Conservation (phyloP, 257 asterid genomes). For the Solanum microdontum region DNA sequence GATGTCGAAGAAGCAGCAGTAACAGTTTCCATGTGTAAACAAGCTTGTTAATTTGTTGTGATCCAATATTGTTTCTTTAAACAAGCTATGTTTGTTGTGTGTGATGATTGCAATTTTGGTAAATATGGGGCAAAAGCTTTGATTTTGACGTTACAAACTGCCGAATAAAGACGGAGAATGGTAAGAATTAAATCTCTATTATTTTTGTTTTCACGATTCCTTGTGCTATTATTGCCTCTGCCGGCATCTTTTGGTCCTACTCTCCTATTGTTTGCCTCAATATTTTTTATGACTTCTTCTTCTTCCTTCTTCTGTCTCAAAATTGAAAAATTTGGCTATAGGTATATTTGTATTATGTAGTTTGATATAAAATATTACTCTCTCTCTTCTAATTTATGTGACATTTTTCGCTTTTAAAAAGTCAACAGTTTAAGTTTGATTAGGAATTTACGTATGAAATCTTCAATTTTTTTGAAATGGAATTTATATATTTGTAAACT, state of each 20-base stretch:
- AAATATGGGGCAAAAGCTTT: slow-evolving; percentile 19
- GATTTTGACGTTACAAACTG: slow-evolving; percentile 29
- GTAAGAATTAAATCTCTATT: neutral
- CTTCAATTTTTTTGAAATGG: no score
- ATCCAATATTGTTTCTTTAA: neutral
- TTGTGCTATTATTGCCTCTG: neutral
- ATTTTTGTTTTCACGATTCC: neutral
- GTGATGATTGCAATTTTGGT: slow-evolving; percentile 2
- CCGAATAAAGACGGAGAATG: neutral
- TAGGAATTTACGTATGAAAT: no score
- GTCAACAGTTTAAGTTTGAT: no score
- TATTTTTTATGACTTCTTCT: neutral
- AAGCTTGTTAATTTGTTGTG: no score
- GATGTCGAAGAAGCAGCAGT: slow-evolving; percentile 20
- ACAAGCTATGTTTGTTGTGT: neutral
- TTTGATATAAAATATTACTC: no score
- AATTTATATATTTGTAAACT: no score
- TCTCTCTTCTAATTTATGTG: no score
- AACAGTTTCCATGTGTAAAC: slow-evolving; percentile 16
- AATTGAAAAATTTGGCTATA: no score
- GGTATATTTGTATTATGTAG: no score
- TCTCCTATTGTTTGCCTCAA: neutral
- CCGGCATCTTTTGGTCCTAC: neutral
- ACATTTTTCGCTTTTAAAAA: no score
- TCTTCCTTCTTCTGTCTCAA: neutral